phyloP scores from a whole-genome alignment of 176 grass and related monocot species.

The Canna indica region DNA sequence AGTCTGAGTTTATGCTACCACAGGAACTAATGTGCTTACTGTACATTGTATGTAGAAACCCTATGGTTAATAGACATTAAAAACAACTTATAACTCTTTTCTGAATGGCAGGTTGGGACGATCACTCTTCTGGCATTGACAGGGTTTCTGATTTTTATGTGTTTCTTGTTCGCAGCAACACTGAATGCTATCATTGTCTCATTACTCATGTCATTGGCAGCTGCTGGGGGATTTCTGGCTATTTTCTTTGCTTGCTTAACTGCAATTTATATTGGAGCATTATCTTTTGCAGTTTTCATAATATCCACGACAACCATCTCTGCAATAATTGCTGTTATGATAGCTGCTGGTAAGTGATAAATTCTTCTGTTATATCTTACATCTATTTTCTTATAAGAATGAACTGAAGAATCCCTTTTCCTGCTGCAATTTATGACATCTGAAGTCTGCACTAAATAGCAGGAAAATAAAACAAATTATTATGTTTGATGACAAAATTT shows the following conservation, averaged over 20 bases:
- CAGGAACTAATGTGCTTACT: neutral
- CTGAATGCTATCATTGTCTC: conserved; percentile 42
- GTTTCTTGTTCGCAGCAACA: conserved; percentile 34
- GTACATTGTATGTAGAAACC: neutral
- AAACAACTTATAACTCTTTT: neutral
- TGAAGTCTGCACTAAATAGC: no score
- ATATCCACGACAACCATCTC: conserved; percentile 39
- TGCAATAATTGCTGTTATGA: conserved; percentile 30
- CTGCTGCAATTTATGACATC: no score
- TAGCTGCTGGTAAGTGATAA: conserved; percentile 42
- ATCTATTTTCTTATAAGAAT: neutral
- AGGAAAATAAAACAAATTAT: no score
- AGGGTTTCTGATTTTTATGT: conserved; percentile 36
- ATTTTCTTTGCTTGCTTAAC: conserved; percentile 39
- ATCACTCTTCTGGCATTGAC: conserved; percentile 36
- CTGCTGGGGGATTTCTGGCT: conserved; percentile 48
- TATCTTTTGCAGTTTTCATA: conserved; percentile 39
- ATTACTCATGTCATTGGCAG: conserved; percentile 49
- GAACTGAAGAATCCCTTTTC: no score
- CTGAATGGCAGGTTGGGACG: conserved; percentile 51
- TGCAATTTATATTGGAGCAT: conserved; percentile 39
- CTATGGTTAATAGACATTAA: neutral
- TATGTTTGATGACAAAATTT: no score
- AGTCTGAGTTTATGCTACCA: no score
- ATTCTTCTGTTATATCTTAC: neutral